These are phyloP conservation scores for Diaporthe sp. DNA, from an alignment of 2,329 filamentous ascomycete species.

Conservation along the genomic window DNA sequence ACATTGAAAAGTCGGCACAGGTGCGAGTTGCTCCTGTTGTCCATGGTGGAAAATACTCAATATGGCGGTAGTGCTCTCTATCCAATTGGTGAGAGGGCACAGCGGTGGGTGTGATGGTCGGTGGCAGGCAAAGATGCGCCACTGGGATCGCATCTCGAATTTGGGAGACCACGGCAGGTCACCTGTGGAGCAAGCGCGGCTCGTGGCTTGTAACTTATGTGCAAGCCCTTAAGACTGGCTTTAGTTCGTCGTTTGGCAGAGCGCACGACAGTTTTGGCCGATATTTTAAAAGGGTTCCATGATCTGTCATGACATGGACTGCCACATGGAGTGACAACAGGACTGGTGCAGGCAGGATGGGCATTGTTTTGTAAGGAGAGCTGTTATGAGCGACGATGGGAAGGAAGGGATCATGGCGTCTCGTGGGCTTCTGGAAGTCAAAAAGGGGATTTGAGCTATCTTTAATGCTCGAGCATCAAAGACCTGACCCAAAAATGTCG, in stretches of 20 bases:
- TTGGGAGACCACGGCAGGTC: not conserved
- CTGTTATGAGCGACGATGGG: conserved; percentile 24
- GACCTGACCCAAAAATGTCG: conserved; percentile 12
- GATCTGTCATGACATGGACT: not conserved
- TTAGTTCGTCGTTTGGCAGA: not conserved
- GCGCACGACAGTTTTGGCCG: not conserved
- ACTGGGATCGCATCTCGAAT: not conserved
- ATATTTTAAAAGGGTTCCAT: not conserved
- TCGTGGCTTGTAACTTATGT: not conserved
- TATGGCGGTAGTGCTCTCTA: no score
- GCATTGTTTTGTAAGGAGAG: not conserved
- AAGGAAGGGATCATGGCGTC: not conserved
- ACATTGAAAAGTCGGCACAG: no score
- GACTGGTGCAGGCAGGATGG: not conserved
- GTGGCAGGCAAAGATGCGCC: not conserved
- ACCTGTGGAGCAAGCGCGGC: not conserved
- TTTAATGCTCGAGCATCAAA: not conserved
- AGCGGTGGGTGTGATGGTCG: not conserved
- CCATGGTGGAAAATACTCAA: no score
- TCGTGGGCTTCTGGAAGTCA: not conserved
- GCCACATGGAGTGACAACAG: not conserved
- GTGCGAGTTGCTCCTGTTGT: not conserved
- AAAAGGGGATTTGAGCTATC: not conserved
- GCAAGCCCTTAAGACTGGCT: not conserved
- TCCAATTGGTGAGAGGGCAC: not conserved